Conservation (phyloP, 495 filamentous ascomycete species). For the Cercophora scortea region DNA sequence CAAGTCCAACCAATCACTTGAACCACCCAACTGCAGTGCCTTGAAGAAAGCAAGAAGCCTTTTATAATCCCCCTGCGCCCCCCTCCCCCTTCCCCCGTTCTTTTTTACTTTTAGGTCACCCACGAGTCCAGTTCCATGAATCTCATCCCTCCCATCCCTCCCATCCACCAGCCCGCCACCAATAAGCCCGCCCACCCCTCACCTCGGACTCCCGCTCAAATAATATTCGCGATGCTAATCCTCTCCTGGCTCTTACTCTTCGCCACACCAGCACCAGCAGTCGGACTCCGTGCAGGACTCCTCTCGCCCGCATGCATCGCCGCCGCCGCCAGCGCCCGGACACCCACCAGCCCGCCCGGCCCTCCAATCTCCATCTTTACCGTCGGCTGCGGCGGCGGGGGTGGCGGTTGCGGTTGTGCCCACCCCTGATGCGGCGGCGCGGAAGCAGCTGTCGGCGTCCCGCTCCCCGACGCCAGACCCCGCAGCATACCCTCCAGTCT, state of each 20-base stretch:
- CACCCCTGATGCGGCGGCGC: slow-evolving; percentile 2
- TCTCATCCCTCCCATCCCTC: no score
- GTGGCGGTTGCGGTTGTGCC: slow-evolving; percentile 10
- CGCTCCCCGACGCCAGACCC: slow-evolving; percentile 9
- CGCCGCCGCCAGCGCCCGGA: background rate
- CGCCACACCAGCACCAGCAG: slow-evolving; percentile 8
- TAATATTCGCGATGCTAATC: slow-evolving; percentile 78
- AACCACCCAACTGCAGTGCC: no score
- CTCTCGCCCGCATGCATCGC: slow-evolving; percentile 11
- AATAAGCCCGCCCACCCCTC: no score
- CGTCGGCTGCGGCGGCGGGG: slow-evolving; percentile 6
- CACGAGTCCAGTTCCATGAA: no score
- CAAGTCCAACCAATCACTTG: no score
- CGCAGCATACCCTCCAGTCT: slow-evolving; percentile 19
- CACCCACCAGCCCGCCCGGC: background rate
- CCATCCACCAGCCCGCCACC: no score
- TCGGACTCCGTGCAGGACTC: slow-evolving; percentile 18
- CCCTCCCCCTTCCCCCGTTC: no score
- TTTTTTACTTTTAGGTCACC: no score
- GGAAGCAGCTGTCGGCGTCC: background rate
- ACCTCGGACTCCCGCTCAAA: no score
- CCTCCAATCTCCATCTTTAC: slow-evolving; percentile 27
- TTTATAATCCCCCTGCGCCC: no score
- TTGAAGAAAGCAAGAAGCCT: no score
- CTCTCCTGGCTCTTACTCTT: slow-evolving; percentile 43